Conservation (phyloP, 2,329 filamentous ascomycete species). For the Fonsecaea multimorphosa region DNA sequence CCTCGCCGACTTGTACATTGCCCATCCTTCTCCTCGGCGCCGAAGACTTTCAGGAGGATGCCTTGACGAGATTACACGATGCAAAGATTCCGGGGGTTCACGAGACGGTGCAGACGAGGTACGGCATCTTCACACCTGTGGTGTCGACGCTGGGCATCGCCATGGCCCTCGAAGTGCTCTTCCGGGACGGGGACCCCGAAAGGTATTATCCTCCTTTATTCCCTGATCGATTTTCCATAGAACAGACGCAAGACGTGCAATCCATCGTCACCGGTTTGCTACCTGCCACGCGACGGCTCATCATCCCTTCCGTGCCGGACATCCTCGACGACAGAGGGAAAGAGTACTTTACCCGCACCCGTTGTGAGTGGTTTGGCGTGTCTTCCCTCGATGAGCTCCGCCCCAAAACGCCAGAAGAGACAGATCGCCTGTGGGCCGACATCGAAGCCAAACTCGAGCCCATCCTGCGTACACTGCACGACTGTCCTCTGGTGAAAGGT, state of each 20-base stretch:
- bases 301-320: slow-evolving; percentile 21
- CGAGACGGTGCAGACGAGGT: slow-evolving; percentile 1
- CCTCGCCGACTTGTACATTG: slow-evolving; percentile 12
- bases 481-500: not conserved
- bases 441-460: not conserved
- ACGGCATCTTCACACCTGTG: slow-evolving; percentile 7
- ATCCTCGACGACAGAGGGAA: slow-evolving; percentile 19
- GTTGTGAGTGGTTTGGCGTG: slow-evolving; percentile 18
- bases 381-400: slow-evolving; percentile 10
- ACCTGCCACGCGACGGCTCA: slow-evolving; percentile 7
- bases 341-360: slow-evolving; percentile 21
- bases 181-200: not conserved
- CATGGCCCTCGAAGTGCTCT: slow-evolving; percentile 11
- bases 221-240: not conserved
- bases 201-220: slow-evolving; percentile 6
- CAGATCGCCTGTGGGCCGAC: slow-evolving; percentile 11
- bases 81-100: not conserved
- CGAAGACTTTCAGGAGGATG: not conserved
- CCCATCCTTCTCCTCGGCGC: slow-evolving; percentile 18
- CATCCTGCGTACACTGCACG: not conserved
- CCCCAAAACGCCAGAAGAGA: slow-evolving; percentile 14
- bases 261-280: slow-evolving; percentile 12
- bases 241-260: slow-evolving; percentile 8
- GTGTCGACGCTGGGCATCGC: slow-evolving; percentile 14
- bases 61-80: not conserved